A percentile compares a stretch with the other conserved stretches of the same genome.
These are phyloP conservation scores for Colletotrichum endophyticum DNA, from an alignment of 2,329 filamentous ascomycete genomes.

Conservation along the genomic window DNA sequence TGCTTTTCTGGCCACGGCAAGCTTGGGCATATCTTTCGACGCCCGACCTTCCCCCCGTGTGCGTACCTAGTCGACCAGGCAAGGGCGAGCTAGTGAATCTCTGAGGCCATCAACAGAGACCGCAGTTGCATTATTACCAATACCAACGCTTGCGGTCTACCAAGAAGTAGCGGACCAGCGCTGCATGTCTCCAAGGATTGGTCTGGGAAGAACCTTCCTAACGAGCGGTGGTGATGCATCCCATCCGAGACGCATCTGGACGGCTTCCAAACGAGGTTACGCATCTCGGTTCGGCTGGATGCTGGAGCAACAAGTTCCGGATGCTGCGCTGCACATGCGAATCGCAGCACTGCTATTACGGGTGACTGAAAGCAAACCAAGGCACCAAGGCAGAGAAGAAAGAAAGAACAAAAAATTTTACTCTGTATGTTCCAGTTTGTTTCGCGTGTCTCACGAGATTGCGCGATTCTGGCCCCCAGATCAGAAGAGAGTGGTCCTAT, in stretches of 20 bases:
- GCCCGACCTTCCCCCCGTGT: not conserved
- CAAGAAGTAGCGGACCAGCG: not conserved
- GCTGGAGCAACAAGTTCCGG: not conserved
- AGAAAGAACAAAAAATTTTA: not conserved
- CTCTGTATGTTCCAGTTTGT: not conserved
- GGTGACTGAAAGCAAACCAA: not conserved
- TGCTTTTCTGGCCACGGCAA: not conserved
- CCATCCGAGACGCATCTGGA: not conserved
- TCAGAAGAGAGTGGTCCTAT: conserved; percentile 18
- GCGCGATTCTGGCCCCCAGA: not conserved
- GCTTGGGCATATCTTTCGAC: not conserved
- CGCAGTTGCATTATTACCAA: not conserved
- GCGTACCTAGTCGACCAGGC: not conserved
- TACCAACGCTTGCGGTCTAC: not conserved
- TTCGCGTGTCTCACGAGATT: not conserved
- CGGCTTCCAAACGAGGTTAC: not conserved
- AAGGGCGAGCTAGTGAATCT: not conserved
- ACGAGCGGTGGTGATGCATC: not conserved
- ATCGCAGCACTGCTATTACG: not conserved
- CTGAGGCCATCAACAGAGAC: not conserved
- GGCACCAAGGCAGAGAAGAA: not conserved
- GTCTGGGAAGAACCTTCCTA: not conserved
- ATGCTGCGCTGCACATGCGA: not conserved
- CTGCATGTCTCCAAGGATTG: not conserved
- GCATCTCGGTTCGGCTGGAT: not conserved